Evolutionary conservation across 1,139 yeast species (phyloP).

Genomic region (Magnusiomyces sp.): DNA sequence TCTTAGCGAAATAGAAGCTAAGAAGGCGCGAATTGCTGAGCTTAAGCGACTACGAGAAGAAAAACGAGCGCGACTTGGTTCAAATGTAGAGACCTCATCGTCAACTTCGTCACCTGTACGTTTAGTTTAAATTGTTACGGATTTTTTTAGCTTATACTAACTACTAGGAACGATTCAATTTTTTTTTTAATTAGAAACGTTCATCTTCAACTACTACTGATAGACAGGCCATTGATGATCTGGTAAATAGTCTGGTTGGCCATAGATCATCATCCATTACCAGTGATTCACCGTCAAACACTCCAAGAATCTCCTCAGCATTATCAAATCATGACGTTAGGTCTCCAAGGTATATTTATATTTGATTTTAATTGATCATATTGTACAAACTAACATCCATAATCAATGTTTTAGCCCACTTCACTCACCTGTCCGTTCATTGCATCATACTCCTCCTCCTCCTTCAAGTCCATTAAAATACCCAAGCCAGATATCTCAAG

Average conservation of each 20-base stretch:
- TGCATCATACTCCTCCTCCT: neutral
- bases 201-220: conserved; percentile 2
- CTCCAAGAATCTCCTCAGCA: conserved; percentile 1
- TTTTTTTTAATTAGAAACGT: conserved; percentile 5
- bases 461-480: neutral
- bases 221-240: conserved; percentile 18
- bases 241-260: conserved; percentile 21
- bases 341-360: conserved; percentile 1
- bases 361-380: neutral
- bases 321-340: neutral
- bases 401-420: too few species aligned
- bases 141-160: neutral
- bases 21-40: conserved; percentile 39
- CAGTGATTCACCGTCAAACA: neutral
- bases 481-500: neutral
- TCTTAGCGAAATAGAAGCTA: conserved; percentile 38
- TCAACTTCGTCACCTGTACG: conserved; percentile 1
- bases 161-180: neutral
- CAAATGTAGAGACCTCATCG: neutral
- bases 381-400: neutral
- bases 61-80: conserved; percentile 15
- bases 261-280: conserved; percentile 3
- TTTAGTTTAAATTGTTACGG: neutral
- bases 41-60: conserved; percentile 33
- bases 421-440: too few species aligned